These are phyloP conservation scores for Colletotrichum lindemuthianum DNA, from an alignment of 2,329 filamentous ascomycete species.

Conservation along the genomic window DNA sequence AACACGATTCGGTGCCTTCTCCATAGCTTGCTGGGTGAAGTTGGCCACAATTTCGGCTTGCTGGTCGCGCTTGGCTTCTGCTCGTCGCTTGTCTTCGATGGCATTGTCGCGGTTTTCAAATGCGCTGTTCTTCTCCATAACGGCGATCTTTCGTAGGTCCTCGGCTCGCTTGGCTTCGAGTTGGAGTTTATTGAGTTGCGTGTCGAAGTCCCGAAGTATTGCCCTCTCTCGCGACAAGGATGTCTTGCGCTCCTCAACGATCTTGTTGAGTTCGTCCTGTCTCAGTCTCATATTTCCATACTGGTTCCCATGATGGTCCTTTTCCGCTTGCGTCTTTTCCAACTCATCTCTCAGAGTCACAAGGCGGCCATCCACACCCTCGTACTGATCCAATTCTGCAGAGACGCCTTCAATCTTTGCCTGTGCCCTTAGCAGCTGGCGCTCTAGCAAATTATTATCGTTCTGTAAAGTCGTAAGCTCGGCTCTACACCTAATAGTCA, in stretches of 20 bases:
- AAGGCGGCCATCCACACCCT: slow-evolving; percentile 75
- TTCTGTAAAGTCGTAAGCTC: slow-evolving; percentile 55
- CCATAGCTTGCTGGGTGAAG: slow-evolving; percentile 64
- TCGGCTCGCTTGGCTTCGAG: slow-evolving; percentile 60
- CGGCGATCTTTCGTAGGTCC: slow-evolving; percentile 60
- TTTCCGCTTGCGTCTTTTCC: slow-evolving; percentile 56
- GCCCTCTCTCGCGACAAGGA: slow-evolving; percentile 48
- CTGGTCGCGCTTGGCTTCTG: slow-evolving; percentile 58
- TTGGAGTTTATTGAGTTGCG: slow-evolving; percentile 62
- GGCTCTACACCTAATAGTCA: slow-evolving; percentile 58
- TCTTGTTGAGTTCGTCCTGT: slow-evolving; percentile 59
- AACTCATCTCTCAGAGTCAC: slow-evolving; percentile 68
- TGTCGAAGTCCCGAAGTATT: slow-evolving; percentile 42
- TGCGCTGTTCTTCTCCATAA: slow-evolving; percentile 71
- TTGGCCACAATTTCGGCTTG: slow-evolving; percentile 60
- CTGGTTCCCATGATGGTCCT: slow-evolving; percentile 62
- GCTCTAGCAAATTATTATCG: slow-evolving; percentile 54
- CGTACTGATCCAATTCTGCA: slow-evolving; percentile 71
- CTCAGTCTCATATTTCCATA: slow-evolving; percentile 62
- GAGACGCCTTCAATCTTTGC: slow-evolving; percentile 63
- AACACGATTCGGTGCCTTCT: slow-evolving; percentile 65
- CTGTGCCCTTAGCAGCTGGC: slow-evolving; percentile 67
- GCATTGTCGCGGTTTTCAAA: slow-evolving; percentile 61
- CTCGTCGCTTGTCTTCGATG: slow-evolving; percentile 54
- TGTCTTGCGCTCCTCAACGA: slow-evolving; percentile 53